Evolutionary conservation across 495 filamentous ascomycete genomes (phyloP).

Genomic region (Lophium mytilinum): DNA sequence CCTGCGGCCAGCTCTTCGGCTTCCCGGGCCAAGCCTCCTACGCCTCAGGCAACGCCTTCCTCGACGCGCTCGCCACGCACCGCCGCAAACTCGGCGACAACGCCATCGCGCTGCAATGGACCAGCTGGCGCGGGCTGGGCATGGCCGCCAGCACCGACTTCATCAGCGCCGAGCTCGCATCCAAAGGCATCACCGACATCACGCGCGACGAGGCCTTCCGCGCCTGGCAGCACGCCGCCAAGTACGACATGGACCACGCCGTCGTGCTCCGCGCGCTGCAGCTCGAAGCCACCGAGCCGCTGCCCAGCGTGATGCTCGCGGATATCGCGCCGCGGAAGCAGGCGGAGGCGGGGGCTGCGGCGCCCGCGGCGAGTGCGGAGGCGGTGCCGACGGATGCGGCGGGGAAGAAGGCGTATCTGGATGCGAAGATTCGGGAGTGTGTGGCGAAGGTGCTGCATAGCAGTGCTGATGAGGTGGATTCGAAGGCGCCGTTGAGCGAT

Average conservation of each 20-base stretch:
- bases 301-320: slow-evolving; percentile 27
- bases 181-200: slow-evolving; percentile 39
- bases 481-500: slow-evolving; percentile 31
- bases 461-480: slow-evolving; percentile 32
- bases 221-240: slow-evolving; percentile 36
- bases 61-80: slow-evolving; percentile 33
- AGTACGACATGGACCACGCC: slow-evolving; percentile 34
- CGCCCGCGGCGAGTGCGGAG: not conserved
- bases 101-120: slow-evolving; percentile 38
- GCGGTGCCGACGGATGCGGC: slow-evolving; percentile 19
- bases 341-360: not conserved
- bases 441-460: slow-evolving; percentile 30
- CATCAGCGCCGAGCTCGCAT: slow-evolving; percentile 36
- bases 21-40: slow-evolving; percentile 35
- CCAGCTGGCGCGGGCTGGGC: slow-evolving; percentile 39
- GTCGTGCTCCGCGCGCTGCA: slow-evolving; percentile 31
- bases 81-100: slow-evolving; percentile 35
- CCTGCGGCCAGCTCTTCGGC: slow-evolving; percentile 34
- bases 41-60: slow-evolving; percentile 34
- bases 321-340: slow-evolving; percentile 31
- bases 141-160: slow-evolving; percentile 36
- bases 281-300: slow-evolving; percentile 26
- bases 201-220: slow-evolving; percentile 37
- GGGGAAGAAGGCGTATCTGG: slow-evolving; percentile 27
- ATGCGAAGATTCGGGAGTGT: slow-evolving; percentile 22